Evolutionary conservation across 1,284 basidiomycete species (phyloP).

Genomic region (Puccinia novopanici): DNA sequence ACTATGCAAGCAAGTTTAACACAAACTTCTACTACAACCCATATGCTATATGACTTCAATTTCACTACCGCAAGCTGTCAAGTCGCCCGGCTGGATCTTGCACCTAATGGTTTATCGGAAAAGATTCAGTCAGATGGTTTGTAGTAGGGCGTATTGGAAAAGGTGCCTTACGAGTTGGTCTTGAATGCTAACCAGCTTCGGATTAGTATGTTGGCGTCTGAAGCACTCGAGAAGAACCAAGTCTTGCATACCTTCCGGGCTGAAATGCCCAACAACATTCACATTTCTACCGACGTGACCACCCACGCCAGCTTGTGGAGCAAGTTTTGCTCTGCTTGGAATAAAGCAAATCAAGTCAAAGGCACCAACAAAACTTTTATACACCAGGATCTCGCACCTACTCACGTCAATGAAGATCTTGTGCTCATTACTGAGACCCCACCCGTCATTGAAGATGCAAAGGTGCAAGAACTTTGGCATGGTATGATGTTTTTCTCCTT

Average conservation of each 20-base stretch:
- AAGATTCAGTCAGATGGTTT: slow-evolving; percentile 28
- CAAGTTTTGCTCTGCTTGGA: slow-evolving; percentile 37
- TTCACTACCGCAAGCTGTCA: slow-evolving; percentile 34
- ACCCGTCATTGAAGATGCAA: slow-evolving; percentile 36
- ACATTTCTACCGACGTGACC: slow-evolving; percentile 38
- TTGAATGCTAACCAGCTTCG: slow-evolving; percentile 32
- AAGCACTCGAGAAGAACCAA: slow-evolving; percentile 14
- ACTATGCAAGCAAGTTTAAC: slow-evolving; percentile 26
- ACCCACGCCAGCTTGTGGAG: slow-evolving; percentile 34
- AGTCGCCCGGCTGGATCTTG: slow-evolving; percentile 26
- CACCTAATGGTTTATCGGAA: slow-evolving; percentile 30
- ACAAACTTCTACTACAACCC: slow-evolving; percentile 17
- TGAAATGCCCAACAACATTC: slow-evolving; percentile 39
- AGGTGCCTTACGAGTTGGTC: slow-evolving; percentile 18
- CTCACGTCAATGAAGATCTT: not conserved
- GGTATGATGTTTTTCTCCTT: slow-evolving; percentile 2
- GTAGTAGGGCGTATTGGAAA: slow-evolving; percentile 22
- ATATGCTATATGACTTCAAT: not conserved
- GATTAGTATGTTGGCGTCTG: slow-evolving; percentile 39
- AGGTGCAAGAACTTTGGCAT: slow-evolving; percentile 44
- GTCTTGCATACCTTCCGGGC: slow-evolving; percentile 26
- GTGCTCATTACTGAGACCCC: slow-evolving; percentile 9
- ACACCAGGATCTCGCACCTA: not conserved
- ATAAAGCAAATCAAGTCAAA: slow-evolving; percentile 21
- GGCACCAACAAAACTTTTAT: slow-evolving; percentile 1